Conservation (phyloP, 2,329 filamentous ascomycete genomes). For the Grosmannia clavigera region DNA sequence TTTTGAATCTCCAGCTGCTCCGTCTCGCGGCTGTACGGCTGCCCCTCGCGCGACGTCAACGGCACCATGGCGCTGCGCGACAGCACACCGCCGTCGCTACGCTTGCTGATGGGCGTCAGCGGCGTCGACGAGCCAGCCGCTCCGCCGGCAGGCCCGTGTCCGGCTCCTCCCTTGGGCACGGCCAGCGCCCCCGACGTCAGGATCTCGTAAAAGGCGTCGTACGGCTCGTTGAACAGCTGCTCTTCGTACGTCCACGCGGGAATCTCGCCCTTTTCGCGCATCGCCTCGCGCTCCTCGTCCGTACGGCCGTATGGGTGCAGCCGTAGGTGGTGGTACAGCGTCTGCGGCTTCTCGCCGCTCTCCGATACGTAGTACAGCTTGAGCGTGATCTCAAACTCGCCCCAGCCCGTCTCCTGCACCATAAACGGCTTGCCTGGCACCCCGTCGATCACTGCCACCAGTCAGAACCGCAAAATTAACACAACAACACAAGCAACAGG, state of each 20-base stretch:
- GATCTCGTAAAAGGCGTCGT: constrained; percentile 79
- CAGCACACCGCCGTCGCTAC: constrained; percentile 39
- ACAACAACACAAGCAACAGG: not conserved
- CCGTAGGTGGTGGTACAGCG: constrained; percentile 84
- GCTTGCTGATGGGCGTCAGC: constrained; percentile 19
- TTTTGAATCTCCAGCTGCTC: constrained; percentile 51
- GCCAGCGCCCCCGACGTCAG: constrained; percentile 60
- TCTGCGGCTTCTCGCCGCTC: constrained; percentile 84
- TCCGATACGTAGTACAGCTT: constrained; percentile 87
- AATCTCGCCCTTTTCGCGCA: constrained; percentile 49
- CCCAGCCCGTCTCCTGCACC: constrained; percentile 90
- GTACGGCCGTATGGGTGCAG: constrained; percentile 82
- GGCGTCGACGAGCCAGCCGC: constrained; percentile 24
- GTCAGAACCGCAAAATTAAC: not conserved
- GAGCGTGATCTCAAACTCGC: constrained; percentile 93
- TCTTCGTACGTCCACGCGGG: constrained; percentile 80
- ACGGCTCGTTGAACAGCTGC: constrained; percentile 94
- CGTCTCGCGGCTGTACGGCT: constrained; percentile 62
- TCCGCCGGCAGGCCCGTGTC: constrained; percentile 27
- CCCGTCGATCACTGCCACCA: constrained; percentile 51
- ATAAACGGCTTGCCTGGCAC: constrained; percentile 59
- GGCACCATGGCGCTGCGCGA: constrained; percentile 67
- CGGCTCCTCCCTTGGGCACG: constrained; percentile 34
- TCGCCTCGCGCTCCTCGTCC: constrained; percentile 56
- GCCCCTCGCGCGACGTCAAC: constrained; percentile 49